A percentile compares a stretch with the other conserved stretches of the same genome.
These are phyloP conservation scores for Penicillium sp. DNA, from an alignment of 2,329 filamentous ascomycete genomes.

Conservation along the genomic window DNA sequence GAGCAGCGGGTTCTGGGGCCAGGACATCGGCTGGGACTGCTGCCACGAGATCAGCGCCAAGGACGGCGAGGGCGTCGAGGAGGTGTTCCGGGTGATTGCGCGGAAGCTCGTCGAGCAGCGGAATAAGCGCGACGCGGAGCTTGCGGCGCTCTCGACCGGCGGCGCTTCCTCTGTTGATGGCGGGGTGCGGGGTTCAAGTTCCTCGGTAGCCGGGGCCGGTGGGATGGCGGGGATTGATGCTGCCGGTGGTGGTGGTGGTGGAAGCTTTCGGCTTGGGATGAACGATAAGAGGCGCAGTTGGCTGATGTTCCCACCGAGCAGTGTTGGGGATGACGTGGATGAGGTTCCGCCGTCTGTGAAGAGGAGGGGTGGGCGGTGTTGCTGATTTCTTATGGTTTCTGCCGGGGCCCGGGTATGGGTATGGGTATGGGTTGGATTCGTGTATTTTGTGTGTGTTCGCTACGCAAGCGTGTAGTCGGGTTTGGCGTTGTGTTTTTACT, in stretches of 20 bases:
- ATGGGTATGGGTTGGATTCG: neutral
- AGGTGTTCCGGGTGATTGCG: constrained; percentile 90
- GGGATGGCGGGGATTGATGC: constrained; percentile 34
- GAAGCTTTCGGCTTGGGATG: constrained; percentile 63
- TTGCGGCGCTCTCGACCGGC: constrained; percentile 46
- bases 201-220: constrained; percentile 54
- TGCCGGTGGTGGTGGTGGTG: constrained; percentile 36
- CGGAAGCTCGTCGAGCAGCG: constrained; percentile 80
- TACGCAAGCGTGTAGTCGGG: neutral
- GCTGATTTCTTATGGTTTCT: constrained; percentile 34
- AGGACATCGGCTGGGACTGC: constrained; percentile 93
- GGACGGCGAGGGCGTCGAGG: constrained; percentile 92
- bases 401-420: neutral
- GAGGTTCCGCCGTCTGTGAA: constrained; percentile 37
- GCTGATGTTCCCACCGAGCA: constrained; percentile 63
- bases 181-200: constrained; percentile 10
- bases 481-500: neutral
- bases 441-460: neutral
- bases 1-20: constrained; percentile 70
- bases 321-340: constrained; percentile 43
- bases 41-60: constrained; percentile 97
- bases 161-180: constrained; percentile 50
- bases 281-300: constrained; percentile 70
- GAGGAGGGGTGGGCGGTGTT: constrained; percentile 45
- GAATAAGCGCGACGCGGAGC: constrained; percentile 57